Base-by-base conservation (phyloP, 139 green algal genomes). In the Chlamydomonas applanata region DNA sequence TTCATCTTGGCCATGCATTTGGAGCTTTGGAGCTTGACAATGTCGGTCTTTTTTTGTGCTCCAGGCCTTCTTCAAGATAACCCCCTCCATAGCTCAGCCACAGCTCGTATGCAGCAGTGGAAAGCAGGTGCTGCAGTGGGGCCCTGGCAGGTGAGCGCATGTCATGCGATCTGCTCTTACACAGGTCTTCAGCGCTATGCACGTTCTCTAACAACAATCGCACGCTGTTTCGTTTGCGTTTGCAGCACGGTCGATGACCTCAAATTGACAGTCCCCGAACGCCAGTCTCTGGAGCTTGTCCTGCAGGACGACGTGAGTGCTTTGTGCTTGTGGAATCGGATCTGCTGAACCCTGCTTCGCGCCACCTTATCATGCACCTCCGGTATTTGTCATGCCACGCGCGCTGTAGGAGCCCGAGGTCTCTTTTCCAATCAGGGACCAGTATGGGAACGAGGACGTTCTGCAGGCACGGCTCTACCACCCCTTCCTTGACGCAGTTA, bases 41-140 rank as follows among this genome's bases (percentile, higher is more conserved):
- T 49, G 7, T 49, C 40, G 7, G 11, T 19, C 7, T 11, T 19
- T 49, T 7, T 7, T 11, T 49, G 40, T 49, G 40, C n/a, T 72
- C 65, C n/a, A 73, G 67, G 67, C 67, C 11, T 73, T 73, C 44
- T 73, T 73, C 67, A 73, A 73, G 67, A 34, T 62, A 16, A 33
- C 25, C 25, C 67, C 67, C 11, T 35, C 45, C 14, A 24, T 45
- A 30, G 34, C 46, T 7, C 67, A 73, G 62, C 36, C 32, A 46
- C 67, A 62, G 45, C 11, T 73, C 24, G 11, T 73, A 27, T 46
- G 45, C 40, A n/a, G 45, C 40, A 40, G 9, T 22, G 59, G 29
- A 19, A 73, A 73, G 45, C 67, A 73, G 45, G 67, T 60, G 16
- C 17, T 73, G 40, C 40, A 49, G 40, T 49, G 40, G 40, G 40